These are phyloP conservation scores for Apiotrichum siamense DNA, from an alignment of 1,284 basidiomycete genomes.

Conservation along the genomic window DNA sequence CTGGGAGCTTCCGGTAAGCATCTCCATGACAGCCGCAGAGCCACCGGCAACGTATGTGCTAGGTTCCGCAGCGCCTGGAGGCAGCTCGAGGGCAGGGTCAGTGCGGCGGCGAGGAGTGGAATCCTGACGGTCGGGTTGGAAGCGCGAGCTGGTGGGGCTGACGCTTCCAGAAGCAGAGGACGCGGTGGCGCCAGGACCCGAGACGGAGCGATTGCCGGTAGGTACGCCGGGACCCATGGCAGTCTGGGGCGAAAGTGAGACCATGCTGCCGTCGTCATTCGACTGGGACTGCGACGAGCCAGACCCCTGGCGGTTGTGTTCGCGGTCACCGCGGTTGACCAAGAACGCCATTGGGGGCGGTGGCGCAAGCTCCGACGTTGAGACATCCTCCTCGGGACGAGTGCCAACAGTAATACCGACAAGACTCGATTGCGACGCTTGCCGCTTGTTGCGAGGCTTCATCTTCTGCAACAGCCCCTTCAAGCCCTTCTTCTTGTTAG, in stretches of 20 bases:
- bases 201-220: conserved; percentile 34
- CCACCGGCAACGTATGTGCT: conserved; percentile 5
- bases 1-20: conserved; percentile 18
- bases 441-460: conserved; percentile 37
- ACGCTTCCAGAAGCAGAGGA: conserved; percentile 17
- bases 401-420: neutral
- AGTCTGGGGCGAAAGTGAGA: conserved; percentile 5
- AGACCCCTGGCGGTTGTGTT: conserved; percentile 29
- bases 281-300: conserved; percentile 35
- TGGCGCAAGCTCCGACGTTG: conserved; percentile 61
- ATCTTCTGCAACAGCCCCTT: conserved; percentile 78
- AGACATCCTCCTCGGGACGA: conserved; percentile 57
- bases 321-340: conserved; percentile 54
- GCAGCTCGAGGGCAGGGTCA: conserved; percentile 10
- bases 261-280: conserved; percentile 21
- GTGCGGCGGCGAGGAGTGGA: conserved; percentile 7
- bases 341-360: conserved; percentile 79
- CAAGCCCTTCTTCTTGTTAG: conserved; percentile 64
- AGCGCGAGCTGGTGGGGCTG: conserved; percentile 41
- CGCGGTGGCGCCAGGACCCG: conserved; percentile 37
- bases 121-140: conserved; percentile 12
- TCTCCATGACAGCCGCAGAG: conserved; percentile 29
- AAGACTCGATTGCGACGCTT: conserved; percentile 39
- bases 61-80: conserved; percentile 11
- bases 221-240: neutral